Evolutionary conservation across 1,284 basidiomycete genomes (phyloP).

Genomic region (Cutaneotrichosporon sp.): DNA sequence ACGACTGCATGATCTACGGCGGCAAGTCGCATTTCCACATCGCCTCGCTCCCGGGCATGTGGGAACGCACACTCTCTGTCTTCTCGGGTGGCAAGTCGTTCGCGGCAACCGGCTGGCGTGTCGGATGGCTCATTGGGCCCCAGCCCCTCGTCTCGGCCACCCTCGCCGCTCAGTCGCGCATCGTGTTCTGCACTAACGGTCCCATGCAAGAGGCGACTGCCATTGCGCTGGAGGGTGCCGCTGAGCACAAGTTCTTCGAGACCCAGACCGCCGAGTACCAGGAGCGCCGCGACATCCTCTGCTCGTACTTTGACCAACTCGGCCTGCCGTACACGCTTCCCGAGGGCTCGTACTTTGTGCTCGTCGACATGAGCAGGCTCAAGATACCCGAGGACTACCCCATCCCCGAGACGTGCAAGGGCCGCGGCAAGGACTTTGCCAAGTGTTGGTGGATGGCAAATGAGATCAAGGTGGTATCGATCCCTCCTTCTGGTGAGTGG

Average conservation of each 20-base stretch:
- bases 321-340: conserved; percentile 85
- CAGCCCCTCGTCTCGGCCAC: conserved; percentile 78
- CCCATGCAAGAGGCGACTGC: conserved; percentile 90
- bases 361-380: conserved; percentile 80
- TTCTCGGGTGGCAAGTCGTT: conserved; percentile 88
- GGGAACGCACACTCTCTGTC: conserved; percentile 86
- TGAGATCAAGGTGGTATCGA: conserved; percentile 83
- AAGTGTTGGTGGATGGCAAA: conserved; percentile 88
- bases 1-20: conserved; percentile 91
- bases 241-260: conserved; percentile 72
- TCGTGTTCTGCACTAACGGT: conserved; percentile 92
- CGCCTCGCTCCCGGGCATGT: conserved; percentile 93
- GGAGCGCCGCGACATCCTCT: conserved; percentile 72
- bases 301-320: conserved; percentile 74
- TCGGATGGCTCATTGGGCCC: conserved; percentile 91
- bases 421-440: conserved; percentile 84
- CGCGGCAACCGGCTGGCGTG: conserved; percentile 95
- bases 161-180: conserved; percentile 85
- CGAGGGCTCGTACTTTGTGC: conserved; percentile 84
- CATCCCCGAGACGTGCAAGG: conserved; percentile 72
- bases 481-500: conserved; percentile 77
- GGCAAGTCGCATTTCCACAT: conserved; percentile 85
- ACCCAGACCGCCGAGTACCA: conserved; percentile 75
- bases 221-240: conserved; percentile 74
- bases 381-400: conserved; percentile 80